Base-by-base conservation (phyloP, 179 eudicot species). In the Spinacia oleracea region DNA sequence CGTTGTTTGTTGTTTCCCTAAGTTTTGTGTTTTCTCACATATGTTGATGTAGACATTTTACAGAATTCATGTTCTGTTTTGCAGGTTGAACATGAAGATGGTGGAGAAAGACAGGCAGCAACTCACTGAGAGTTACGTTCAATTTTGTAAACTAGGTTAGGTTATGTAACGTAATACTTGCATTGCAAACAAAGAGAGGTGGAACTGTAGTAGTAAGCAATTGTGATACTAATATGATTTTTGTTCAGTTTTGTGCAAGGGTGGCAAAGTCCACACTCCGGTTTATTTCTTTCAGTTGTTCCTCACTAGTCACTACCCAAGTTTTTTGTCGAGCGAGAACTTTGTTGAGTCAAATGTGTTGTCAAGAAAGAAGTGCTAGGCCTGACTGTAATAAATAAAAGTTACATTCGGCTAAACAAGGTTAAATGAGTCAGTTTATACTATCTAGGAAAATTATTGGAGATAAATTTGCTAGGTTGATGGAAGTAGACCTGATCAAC, bases 31-130 rank as follows among this genome's bases (percentile, higher is more conserved):
- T 48, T 67, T 21, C 27, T 67, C 23, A 21, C 31, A 11, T 7
- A 9, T 10, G n/a, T 7, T 15, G 23, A 42, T 40, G 6, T 23
- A 40, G 31, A 14, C 10, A 6, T 40, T 18, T 0, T 8, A 45
- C 25, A 46, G 55, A 9, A 48, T 48, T 9, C 23, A 7, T 27
- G 27, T 25, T 43, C 3, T 27, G 9, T 53, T 29, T 21, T 56
- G n/a, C 75, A 72, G 75, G 75, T 72, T 72, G 75, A 72, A 38
- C 75, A 72, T 34, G 75, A 72, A 72, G 75, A 32, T 51, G 75
- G 45, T 32, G 75, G 20, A 9, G 75, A 72, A 59, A 32, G 75
- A 32, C 63, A 72, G 40, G 5, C 75, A 10, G 31, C 63, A 1
- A 34, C 62, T 2, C 60, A 72, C 3, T 72, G 60, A 71, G 42